Conservation (phyloP, 2,329 filamentous ascomycete genomes). For the Calonectria leucothoes region DNA sequence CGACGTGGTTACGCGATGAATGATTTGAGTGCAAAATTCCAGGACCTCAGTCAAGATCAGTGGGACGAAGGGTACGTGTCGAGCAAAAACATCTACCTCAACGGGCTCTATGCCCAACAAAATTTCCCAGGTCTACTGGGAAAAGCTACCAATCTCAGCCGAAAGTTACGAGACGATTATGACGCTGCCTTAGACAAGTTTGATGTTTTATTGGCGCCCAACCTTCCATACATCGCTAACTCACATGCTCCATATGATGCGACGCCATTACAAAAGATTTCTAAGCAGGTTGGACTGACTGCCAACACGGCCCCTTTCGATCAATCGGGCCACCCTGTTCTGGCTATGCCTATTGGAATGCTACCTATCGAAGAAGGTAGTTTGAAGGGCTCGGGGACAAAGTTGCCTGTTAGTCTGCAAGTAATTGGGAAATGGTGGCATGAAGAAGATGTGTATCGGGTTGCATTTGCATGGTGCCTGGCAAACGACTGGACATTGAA, state of each 20-base stretch:
- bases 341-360: constrained; percentile 1
- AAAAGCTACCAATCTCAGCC: constrained; percentile 9
- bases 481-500: background rate
- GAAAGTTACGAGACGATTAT: constrained; percentile 5
- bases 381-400: background rate
- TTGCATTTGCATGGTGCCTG: background rate
- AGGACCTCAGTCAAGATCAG: background rate
- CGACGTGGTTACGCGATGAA: background rate
- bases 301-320: constrained; percentile 10
- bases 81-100: background rate
- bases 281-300: background rate
- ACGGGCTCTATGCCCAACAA: background rate
- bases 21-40: background rate
- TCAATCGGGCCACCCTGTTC: constrained; percentile 1
- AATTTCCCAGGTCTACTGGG: background rate
- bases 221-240: background rate
- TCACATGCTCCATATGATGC: background rate
- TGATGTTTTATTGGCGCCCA: constrained; percentile 6
- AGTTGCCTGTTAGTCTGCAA: constrained; percentile 6
- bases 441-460: background rate
- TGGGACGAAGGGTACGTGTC: background rate
- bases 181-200: background rate
- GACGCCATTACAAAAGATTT: background rate
- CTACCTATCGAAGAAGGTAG: background rate
- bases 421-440: background rate